Percentiles rank a stretch among this genome's conserved stretches.
Conservation (phyloP, 768 basidiomycete genomes). For the Russula lepida region DNA sequence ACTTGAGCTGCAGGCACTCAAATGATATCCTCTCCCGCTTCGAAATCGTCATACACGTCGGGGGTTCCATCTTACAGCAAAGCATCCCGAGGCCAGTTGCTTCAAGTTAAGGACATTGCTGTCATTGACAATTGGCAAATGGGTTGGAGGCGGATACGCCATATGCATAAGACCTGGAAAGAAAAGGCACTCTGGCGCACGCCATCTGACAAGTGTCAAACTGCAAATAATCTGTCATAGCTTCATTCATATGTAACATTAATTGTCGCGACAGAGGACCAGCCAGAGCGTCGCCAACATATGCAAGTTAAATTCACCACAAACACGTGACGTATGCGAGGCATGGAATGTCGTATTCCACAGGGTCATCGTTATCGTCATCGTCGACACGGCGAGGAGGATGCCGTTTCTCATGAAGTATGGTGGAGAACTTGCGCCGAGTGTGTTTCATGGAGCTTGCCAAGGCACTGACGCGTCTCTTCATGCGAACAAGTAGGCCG, state of each 20-base stretch:
- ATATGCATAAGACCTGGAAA: too few relatives aligned
- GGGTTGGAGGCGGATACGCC: too few relatives aligned
- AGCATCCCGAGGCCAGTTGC: too few relatives aligned
- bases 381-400: neutral
- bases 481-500: neutral
- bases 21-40: too few relatives aligned
- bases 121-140: too few relatives aligned
- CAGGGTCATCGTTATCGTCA: neutral
- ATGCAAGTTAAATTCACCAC: neutral
- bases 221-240: neutral
- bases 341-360: constrained; percentile 13
- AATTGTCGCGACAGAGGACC: neutral
- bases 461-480: constrained; percentile 3
- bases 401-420: neutral
- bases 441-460: neutral
- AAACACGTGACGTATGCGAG: constrained; percentile 14
- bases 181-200: too few relatives aligned
- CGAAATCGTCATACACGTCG: too few relatives aligned
- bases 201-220: too few relatives aligned
- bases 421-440: neutral
- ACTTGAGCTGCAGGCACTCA: too few relatives aligned
- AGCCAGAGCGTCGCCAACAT: neutral
- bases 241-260: neutral
- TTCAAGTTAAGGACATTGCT: too few relatives aligned
- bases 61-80: too few relatives aligned